A percentile compares a stretch with the other conserved stretches of the same genome.
Evolutionary conservation across 2,329 filamentous ascomycete species (phyloP).

Genomic region (Sclerotinia trifoliorum): DNA sequence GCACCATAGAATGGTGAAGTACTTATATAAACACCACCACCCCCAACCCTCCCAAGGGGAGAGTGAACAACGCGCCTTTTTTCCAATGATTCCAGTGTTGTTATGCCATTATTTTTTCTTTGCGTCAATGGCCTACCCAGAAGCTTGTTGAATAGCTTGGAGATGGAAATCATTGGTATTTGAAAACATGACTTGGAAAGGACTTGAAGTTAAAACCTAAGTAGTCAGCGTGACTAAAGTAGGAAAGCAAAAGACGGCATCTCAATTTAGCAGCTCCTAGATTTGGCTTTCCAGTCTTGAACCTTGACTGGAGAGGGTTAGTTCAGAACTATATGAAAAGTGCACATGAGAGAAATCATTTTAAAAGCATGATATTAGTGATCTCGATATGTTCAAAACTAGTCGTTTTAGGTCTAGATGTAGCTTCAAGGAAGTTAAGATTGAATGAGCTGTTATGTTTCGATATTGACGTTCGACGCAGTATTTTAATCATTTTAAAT

Average conservation of each 20-base stretch:
- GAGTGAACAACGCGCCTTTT: no score
- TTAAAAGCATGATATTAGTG: not conserved
- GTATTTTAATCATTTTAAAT: not conserved
- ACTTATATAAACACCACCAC: no score
- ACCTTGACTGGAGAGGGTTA: not conserved
- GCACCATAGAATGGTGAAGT: not conserved
- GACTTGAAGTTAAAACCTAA: slow-evolving; percentile 10
- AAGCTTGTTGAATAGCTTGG: not conserved
- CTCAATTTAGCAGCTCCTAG: slow-evolving; percentile 6
- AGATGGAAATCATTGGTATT: not conserved
- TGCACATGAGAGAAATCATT: not conserved
- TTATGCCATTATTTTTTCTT: not conserved
- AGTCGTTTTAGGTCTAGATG: no score
- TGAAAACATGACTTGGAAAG: not conserved
- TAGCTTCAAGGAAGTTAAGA: not conserved
- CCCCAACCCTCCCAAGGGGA: no score
- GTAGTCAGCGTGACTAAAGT: not conserved
- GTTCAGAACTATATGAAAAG: not conserved
- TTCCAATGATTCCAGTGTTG: not conserved
- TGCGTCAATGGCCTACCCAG: not conserved
- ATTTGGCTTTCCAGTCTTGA: not conserved
- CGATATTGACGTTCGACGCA: not conserved
- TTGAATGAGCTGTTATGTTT: not conserved
- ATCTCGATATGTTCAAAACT: not conserved
- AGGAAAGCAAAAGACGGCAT: not conserved